Conservation (phyloP, 331 rosid species). For the Quercus tomentella region DNA sequence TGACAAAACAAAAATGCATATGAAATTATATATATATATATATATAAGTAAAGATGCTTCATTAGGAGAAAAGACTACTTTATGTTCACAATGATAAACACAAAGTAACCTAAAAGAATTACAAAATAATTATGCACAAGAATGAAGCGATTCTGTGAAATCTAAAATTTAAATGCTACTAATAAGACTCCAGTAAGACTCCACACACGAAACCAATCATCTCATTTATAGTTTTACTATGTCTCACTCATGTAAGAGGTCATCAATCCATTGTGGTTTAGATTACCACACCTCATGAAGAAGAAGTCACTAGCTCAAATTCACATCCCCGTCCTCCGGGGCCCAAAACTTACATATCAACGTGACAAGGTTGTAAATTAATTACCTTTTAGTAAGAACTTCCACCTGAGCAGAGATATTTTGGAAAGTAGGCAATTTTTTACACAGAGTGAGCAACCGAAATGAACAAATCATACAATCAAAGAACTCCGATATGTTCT, state of each 20-base stretch:
- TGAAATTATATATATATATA: too few relatives aligned
- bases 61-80: too few relatives aligned
- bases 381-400: conserved; percentile 51
- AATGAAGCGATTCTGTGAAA: too few relatives aligned
- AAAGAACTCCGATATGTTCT: conserved; percentile 37
- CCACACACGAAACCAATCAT: not conserved
- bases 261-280: not conserved
- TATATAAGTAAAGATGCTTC: too few relatives aligned
- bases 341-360: not conserved
- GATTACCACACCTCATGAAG: not conserved
- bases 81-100: too few relatives aligned
- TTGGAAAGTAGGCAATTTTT: conserved; percentile 48
- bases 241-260: not conserved
- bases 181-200: too few relatives aligned
- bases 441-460: conserved; percentile 44
- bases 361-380: conserved; percentile 5
- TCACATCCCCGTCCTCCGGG: not conserved
- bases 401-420: conserved; percentile 50
- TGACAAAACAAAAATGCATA: too few relatives aligned
- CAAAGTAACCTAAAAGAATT: too few relatives aligned
- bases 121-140: too few relatives aligned
- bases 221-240: not conserved
- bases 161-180: too few relatives aligned
- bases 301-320: too few relatives aligned
- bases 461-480: conserved; percentile 45